Evolutionary conservation across 2,329 filamentous ascomycete genomes (phyloP).

Genomic region (Monascus ruber): DNA sequence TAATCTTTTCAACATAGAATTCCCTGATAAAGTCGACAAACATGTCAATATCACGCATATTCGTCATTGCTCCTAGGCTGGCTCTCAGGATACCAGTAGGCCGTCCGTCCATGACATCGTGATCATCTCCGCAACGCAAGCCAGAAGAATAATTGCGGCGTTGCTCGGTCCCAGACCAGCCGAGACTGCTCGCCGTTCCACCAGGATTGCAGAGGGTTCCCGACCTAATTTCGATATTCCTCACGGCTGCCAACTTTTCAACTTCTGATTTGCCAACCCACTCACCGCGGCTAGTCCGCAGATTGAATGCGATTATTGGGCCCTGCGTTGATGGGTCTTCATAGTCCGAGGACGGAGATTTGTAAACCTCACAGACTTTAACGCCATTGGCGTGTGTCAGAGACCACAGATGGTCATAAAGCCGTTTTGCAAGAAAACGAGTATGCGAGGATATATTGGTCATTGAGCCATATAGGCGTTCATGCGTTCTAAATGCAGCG

Average conservation of each 20-base stretch:
- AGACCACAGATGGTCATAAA: constrained; percentile 47
- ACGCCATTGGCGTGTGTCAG: constrained; percentile 60
- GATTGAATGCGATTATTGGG: constrained; percentile 73
- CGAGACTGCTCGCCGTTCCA: constrained; percentile 63
- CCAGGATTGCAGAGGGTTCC: constrained; percentile 89
- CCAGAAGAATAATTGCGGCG: constrained; percentile 74
- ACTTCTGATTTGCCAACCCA: constrained; percentile 78
- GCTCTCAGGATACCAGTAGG: constrained; percentile 78
- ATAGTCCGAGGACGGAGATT: constrained; percentile 29
- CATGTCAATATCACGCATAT: constrained; percentile 55
- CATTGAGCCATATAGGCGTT: constrained; percentile 61
- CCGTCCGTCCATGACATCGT: constrained; percentile 71
- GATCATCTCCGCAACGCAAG: constrained; percentile 70
- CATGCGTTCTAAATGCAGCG: constrained; percentile 59
- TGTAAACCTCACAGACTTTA: constrained; percentile 57
- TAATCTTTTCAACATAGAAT: constrained; percentile 45
- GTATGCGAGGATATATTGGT: constrained; percentile 59
- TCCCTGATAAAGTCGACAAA: constrained; percentile 63
- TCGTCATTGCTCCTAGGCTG: constrained; percentile 88
- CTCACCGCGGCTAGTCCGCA: constrained; percentile 54
- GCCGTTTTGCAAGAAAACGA: constrained; percentile 46
- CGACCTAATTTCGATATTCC: constrained; percentile 72
- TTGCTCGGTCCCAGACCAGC: constrained; percentile 69
- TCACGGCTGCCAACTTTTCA: constrained; percentile 71
- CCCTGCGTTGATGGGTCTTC: constrained; percentile 44